Evolutionary conservation across 2,329 filamentous ascomycete genomes (phyloP).

Genomic region (Monilinia aucupariae): DNA sequence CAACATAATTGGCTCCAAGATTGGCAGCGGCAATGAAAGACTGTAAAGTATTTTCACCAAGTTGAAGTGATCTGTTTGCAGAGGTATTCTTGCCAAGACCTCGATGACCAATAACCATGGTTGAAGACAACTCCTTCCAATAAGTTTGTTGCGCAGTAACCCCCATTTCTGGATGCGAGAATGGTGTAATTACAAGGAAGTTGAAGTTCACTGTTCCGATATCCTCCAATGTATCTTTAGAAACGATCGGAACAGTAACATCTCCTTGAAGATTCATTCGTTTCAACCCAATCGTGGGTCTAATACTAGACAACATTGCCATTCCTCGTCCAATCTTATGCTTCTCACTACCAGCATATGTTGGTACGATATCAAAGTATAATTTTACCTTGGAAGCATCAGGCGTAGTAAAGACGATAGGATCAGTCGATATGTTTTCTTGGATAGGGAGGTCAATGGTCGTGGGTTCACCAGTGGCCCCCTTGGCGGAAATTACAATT

Average conservation of each 20-base stretch:
- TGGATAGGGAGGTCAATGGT: constrained; percentile 90
- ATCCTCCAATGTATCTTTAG: constrained; percentile 69
- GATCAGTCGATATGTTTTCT: constrained; percentile 89
- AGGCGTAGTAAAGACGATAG: constrained; percentile 78
- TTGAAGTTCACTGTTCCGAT: constrained; percentile 97
- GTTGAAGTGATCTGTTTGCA: constrained; percentile 78
- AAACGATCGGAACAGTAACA: constrained; percentile 80
- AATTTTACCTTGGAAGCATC: constrained; percentile 80
- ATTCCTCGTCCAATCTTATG: constrained; percentile 85
- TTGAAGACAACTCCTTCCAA: constrained; percentile 87
- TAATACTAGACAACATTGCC: constrained; percentile 79
- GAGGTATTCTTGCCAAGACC: constrained; percentile 86
- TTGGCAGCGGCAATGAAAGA: constrained; percentile 97
- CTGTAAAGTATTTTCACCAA: constrained; percentile 92
- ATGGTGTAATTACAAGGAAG: constrained; percentile 90
- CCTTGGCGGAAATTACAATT: constrained; percentile 79
- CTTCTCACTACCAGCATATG: constrained; percentile 85
- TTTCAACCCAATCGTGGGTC: constrained; percentile 74
- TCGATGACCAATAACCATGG: constrained; percentile 70
- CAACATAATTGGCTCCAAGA: constrained; percentile 70
- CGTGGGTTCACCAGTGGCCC: constrained; percentile 79
- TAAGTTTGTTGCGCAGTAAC: constrained; percentile 89
- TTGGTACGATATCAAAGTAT: constrained; percentile 91
- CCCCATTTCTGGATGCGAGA: constrained; percentile 88
- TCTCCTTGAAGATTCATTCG: constrained; percentile 92